These are phyloP conservation scores for Tolypocladium sp. DNA, from an alignment of 2,329 filamentous ascomycete genomes.

Conservation along the genomic window DNA sequence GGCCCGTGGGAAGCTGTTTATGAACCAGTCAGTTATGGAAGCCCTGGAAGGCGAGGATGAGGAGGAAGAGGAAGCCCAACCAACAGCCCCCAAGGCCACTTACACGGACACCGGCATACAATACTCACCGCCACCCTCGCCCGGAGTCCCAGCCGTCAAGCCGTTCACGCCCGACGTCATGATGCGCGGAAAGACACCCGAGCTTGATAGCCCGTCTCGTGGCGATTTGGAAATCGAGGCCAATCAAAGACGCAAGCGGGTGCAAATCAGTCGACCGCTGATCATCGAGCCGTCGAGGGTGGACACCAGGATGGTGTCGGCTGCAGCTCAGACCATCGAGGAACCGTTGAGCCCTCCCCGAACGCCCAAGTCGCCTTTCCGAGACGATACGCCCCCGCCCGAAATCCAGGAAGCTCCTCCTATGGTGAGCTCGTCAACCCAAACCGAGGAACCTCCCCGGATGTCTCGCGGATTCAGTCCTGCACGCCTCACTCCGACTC, in stretches of 20 bases:
- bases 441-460: slow-evolving; percentile 36
- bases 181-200: slow-evolving; percentile 26
- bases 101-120: slow-evolving; percentile 76
- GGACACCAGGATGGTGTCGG: slow-evolving; percentile 50
- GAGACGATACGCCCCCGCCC: slow-evolving; percentile 30
- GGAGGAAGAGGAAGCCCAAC: slow-evolving; percentile 24
- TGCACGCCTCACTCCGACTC: slow-evolving; percentile 18
- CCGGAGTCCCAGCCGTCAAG: slow-evolving; percentile 35
- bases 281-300: slow-evolving; percentile 34
- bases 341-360: slow-evolving; percentile 50
- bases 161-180: slow-evolving; percentile 30
- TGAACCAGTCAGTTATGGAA: slow-evolving; percentile 47
- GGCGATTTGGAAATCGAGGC: slow-evolving; percentile 56
- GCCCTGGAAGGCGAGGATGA: slow-evolving; percentile 47
- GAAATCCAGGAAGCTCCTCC: slow-evolving; percentile 14
- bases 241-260: slow-evolving; percentile 64
- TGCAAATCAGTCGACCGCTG: slow-evolving; percentile 42
- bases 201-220: slow-evolving; percentile 33
- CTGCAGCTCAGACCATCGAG: slow-evolving; percentile 12
- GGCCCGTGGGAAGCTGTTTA: slow-evolving; percentile 39
- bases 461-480: slow-evolving; percentile 9
- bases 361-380: slow-evolving; percentile 47
- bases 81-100: slow-evolving; percentile 27
- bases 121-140: slow-evolving; percentile 74
- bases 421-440: slow-evolving; percentile 50